These are phyloP conservation scores for Amanita pallidorosea DNA, from an alignment of 768 basidiomycete species.

Conservation along the genomic window DNA sequence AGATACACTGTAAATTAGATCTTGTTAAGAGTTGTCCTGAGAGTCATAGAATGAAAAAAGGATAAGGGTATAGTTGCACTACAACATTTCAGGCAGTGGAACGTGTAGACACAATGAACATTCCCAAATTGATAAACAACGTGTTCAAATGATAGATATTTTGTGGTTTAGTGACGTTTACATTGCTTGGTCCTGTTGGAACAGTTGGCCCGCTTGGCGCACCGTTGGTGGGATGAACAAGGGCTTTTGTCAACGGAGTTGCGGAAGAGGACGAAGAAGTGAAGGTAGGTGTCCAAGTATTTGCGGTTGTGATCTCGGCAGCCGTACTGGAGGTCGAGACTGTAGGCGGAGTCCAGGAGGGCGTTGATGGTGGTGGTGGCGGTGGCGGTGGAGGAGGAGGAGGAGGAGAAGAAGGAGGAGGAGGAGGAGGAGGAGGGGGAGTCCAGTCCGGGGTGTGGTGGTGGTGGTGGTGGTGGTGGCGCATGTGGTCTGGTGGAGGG, in stretches of 20 bases:
- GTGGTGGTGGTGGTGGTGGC: background rate
- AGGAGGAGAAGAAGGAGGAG: background rate
- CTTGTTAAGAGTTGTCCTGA: background rate
- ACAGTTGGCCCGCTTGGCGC: slow-evolving; percentile 20
- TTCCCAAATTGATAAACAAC: slow-evolving; percentile 26
- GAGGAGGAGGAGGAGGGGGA: background rate
- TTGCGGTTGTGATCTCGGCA: slow-evolving; percentile 7
- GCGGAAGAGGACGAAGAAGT: slow-evolving; percentile 5
- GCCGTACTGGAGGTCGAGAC: slow-evolving; percentile 8
- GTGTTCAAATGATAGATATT: slow-evolving; percentile 23
- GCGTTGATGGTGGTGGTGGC: background rate
- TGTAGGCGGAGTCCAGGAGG: slow-evolving; percentile 7
- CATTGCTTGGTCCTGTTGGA: slow-evolving; percentile 18
- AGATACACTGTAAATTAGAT: background rate
- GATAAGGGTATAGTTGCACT: background rate
- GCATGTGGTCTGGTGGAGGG: background rate
- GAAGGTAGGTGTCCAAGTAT: slow-evolving; percentile 9
- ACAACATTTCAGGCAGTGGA: background rate
- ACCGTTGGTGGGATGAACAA: slow-evolving; percentile 11
- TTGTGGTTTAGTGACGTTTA: slow-evolving; percentile 13
- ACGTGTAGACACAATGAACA: slow-evolving; percentile 18
- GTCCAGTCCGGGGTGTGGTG: slow-evolving; percentile 9
- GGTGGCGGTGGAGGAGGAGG: background rate
- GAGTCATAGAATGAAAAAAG: background rate
- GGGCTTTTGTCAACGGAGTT: too few species aligned